phyloP scores from a whole-genome alignment of 371 early-diverging fungal genomes.

The Capniomyces stellatus region DNA sequence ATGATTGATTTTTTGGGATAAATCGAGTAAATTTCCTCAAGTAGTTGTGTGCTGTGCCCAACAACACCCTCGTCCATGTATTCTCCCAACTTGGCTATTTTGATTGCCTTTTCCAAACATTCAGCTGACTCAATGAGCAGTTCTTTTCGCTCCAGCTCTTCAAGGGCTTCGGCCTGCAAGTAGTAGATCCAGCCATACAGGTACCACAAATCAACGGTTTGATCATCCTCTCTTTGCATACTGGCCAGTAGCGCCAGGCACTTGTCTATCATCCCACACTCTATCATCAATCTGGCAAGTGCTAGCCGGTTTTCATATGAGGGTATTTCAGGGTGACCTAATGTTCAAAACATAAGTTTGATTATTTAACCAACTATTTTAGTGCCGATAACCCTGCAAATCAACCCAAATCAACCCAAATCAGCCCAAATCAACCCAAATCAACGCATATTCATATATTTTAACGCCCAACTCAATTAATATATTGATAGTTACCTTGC shows the following conservation, averaged over 20 bases:
- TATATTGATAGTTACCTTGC: too few relatives aligned
- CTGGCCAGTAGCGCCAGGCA: slow-evolving; percentile 64
- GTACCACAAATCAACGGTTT: slow-evolving; percentile 81
- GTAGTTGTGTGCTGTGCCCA: not conserved
- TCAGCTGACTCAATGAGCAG: slow-evolving; percentile 9
- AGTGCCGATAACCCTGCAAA: too few relatives aligned
- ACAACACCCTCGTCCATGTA: not conserved
- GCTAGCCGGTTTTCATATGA: slow-evolving; percentile 64
- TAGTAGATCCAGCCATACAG: slow-evolving; percentile 84
- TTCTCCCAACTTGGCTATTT: not conserved
- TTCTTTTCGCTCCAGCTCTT: slow-evolving; percentile 16
- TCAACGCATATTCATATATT: too few relatives aligned
- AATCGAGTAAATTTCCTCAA: not conserved
- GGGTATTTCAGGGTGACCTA: slow-evolving; percentile 36
- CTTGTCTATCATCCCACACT: slow-evolving; percentile 50
- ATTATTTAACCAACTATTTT: too few relatives aligned
- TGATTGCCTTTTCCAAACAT: slow-evolving; percentile 1
- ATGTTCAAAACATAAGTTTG: too few relatives aligned
- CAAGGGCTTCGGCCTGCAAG: slow-evolving; percentile 40
- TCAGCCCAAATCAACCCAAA: too few relatives aligned
- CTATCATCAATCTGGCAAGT: slow-evolving; percentile 60
- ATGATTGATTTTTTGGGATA: not conserved
- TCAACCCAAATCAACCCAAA: too few relatives aligned
- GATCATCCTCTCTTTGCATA: slow-evolving; percentile 75
- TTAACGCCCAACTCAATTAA: too few relatives aligned